Percentiles rank a stretch among this genome's conserved stretches.
Evolutionary conservation across 805 yeast genomes (phyloP).

Genomic region (Candida montana): DNA sequence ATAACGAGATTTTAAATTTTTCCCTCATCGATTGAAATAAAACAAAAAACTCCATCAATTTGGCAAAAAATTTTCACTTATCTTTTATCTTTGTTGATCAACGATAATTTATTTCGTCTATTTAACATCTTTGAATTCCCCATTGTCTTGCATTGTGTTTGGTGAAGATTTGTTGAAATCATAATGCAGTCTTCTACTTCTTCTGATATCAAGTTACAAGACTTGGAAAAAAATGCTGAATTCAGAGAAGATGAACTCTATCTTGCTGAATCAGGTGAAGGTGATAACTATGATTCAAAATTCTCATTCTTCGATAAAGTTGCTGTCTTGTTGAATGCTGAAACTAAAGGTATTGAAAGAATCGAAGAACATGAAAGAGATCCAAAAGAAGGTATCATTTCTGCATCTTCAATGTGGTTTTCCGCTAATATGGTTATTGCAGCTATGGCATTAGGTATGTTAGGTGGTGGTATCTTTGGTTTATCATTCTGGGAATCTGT

Average conservation of each 20-base stretch:
- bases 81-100: neutral
- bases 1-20: neutral
- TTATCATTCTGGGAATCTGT: slow-evolving; percentile 71
- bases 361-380: slow-evolving; percentile 75
- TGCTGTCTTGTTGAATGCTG: slow-evolving; percentile 34
- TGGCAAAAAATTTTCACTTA: neutral
- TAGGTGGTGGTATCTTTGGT: slow-evolving; percentile 59
- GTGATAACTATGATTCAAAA: slow-evolving; percentile 14
- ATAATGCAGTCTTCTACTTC: slow-evolving; percentile 2
- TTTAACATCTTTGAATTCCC: neutral
- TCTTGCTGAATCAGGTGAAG: slow-evolving; percentile 18
- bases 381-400: slow-evolving; percentile 52
- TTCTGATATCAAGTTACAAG: slow-evolving; percentile 17
- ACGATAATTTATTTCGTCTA: neutral
- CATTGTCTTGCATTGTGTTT: neutral
- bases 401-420: slow-evolving; percentile 85
- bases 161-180: neutral
- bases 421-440: slow-evolving; percentile 88
- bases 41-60: neutral
- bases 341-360: slow-evolving; percentile 74
- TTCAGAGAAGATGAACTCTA: slow-evolving; percentile 16
- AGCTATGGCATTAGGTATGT: slow-evolving; percentile 71
- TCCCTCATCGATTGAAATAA: neutral
- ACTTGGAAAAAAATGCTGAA: slow-evolving; percentile 17
- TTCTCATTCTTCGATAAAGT: slow-evolving; percentile 19